phyloP scores from a whole-genome alignment of 2,329 filamentous ascomycete species.

The Botrytis porri region DNA sequence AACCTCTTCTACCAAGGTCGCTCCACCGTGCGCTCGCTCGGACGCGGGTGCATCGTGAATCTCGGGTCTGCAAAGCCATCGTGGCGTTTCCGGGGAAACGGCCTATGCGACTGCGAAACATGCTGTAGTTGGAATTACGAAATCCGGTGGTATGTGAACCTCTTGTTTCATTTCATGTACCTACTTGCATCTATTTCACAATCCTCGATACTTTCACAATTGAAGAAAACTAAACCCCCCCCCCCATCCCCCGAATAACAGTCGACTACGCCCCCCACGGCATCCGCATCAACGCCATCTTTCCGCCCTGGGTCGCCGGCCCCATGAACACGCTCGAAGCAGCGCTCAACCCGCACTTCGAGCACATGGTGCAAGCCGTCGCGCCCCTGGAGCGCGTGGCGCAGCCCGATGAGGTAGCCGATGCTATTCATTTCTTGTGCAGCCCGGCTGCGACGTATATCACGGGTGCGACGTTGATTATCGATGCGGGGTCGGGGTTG shows the following conservation, averaged over 20 bases:
- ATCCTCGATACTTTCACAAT: accelerated
- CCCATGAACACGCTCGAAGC: not conserved
- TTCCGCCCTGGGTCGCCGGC: constrained; percentile 5
- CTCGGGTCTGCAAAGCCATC: not conserved
- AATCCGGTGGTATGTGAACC: not conserved
- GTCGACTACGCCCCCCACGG: not conserved
- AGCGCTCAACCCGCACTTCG: not conserved
- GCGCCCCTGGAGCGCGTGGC: constrained; percentile 13
- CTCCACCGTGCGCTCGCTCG: not conserved
- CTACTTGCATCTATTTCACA: too few relatives aligned
- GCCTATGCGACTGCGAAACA: not conserved
- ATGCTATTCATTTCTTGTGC: constrained; percentile 43
- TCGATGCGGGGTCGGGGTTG: constrained; percentile 34
- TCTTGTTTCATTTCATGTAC: too few relatives aligned
- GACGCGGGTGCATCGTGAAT: not conserved
- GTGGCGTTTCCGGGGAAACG: not conserved
- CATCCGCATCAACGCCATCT: constrained; percentile 16
- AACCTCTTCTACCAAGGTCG: not conserved
- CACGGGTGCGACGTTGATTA: constrained; percentile 29
- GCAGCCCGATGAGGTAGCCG: constrained; percentile 47
- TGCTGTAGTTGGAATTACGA: constrained; percentile 3
- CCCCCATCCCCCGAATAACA: not conserved
- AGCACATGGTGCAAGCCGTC: not conserved
- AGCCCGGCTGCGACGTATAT: constrained; percentile 28
- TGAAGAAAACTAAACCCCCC: not conserved